phyloP scores from a whole-genome alignment of 2,329 filamentous ascomycete genomes.

The Pyrenochaeta sp. region DNA sequence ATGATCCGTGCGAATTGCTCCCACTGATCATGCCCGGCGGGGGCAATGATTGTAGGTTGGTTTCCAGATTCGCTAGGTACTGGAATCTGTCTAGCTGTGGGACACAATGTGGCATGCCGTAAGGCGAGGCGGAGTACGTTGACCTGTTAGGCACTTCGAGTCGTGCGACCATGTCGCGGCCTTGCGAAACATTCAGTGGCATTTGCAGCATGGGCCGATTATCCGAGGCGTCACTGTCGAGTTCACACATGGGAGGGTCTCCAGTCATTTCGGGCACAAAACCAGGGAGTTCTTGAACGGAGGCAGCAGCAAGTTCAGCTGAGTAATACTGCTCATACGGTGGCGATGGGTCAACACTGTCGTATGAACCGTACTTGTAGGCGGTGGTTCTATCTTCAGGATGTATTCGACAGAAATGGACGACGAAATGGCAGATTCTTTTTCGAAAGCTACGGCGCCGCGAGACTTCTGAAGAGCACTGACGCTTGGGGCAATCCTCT shows the following conservation, averaged over 20 bases:
- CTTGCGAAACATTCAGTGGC: not conserved
- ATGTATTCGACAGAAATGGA: conserved; percentile 5
- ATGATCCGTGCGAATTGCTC: conserved; percentile 2
- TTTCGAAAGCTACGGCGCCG: conserved; percentile 4
- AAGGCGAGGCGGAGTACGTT: not conserved
- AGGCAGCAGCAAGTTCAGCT: not conserved
- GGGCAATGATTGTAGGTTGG: not conserved
- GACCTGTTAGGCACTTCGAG: not conserved
- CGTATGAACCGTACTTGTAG: too few species aligned
- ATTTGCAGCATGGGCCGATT: not conserved
- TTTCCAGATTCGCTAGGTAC: not conserved
- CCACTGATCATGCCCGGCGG: conserved; percentile 1
- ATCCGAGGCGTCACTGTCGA: not conserved
- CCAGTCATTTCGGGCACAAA: not conserved
- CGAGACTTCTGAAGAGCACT: not conserved
- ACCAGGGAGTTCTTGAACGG: conserved; percentile 4
- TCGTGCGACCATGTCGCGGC: too few species aligned
- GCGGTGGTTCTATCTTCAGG: not conserved
- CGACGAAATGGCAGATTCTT: not conserved
- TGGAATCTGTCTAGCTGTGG: not conserved
- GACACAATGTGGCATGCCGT: not conserved
- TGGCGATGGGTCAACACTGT: not conserved
- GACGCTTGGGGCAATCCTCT: not conserved
- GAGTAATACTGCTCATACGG: not conserved
- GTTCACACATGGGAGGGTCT: not conserved